phyloP scores from a whole-genome alignment of 176 grass and related monocot genomes.

The bread wheat (Triticum aestivum) region DNA sequence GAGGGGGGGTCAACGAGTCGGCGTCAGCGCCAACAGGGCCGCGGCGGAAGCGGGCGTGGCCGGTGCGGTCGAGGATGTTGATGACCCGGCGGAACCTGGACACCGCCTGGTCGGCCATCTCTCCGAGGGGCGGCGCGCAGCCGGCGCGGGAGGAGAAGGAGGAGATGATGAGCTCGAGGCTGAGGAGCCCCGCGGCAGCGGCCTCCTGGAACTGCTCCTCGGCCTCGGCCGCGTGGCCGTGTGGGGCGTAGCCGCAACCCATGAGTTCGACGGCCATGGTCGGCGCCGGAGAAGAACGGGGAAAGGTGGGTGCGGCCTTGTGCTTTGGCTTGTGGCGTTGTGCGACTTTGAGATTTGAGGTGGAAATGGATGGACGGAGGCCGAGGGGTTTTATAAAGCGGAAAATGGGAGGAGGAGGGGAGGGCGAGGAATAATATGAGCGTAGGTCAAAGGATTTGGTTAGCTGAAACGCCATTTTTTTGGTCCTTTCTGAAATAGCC shows the following conservation, averaged over 20 bases:
- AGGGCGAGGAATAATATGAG: neutral
- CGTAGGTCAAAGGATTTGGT: slow-evolving; percentile 32
- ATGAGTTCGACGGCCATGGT: slow-evolving; percentile 60
- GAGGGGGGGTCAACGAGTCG: neutral
- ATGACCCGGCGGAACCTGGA: slow-evolving; percentile 72
- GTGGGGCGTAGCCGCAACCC: slow-evolving; percentile 6
- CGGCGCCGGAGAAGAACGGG: neutral
- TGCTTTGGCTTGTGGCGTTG: neutral
- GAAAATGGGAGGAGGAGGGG: slow-evolving; percentile 11
- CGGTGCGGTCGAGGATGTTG: slow-evolving; percentile 80
- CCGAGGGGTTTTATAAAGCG: slow-evolving; percentile 34
- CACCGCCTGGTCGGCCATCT: slow-evolving; percentile 74
- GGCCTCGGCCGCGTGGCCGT: neutral
- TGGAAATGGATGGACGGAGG: neutral
- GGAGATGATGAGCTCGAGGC: slow-evolving; percentile 63
- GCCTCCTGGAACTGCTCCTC: slow-evolving; percentile 65
- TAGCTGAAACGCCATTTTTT: neutral
- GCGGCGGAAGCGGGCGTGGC: slow-evolving; percentile 88
- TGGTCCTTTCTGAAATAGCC: neutral
- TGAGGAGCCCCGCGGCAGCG: slow-evolving; percentile 61
- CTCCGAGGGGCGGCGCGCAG: slow-evolving; percentile 21
- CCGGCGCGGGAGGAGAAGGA: slow-evolving; percentile 38
- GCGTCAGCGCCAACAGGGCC: slow-evolving; percentile 22
- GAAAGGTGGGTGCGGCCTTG: neutral
- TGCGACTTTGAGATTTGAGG: neutral